Conservation (phyloP, 2,329 filamentous ascomycete species). For the Thermoascus crustaceus region DNA sequence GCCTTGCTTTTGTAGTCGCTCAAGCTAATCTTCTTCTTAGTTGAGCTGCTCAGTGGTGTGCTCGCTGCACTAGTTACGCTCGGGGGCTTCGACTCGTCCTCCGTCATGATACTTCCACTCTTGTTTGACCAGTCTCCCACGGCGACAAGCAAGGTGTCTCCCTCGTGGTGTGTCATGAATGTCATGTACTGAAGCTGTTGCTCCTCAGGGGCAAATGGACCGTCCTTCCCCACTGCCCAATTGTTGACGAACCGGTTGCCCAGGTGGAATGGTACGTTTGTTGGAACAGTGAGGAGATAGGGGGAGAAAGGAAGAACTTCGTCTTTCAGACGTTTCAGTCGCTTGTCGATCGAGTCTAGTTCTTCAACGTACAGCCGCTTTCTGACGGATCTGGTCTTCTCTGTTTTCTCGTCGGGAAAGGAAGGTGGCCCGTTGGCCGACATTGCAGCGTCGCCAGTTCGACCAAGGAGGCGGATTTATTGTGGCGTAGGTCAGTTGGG, state of each 20-base stretch:
- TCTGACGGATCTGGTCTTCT: conserved; percentile 15
- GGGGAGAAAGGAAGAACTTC: conserved; percentile 37
- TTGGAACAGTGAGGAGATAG: conserved; percentile 40
- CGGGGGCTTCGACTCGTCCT: conserved; percentile 29
- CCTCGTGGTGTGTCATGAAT: conserved; percentile 51
- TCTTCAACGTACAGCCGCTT: conserved; percentile 16
- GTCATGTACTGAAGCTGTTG: conserved; percentile 56
- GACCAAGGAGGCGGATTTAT: neutral
- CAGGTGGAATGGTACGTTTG: conserved; percentile 38
- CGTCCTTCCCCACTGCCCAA: conserved; percentile 41
- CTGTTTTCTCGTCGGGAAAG: conserved; percentile 19
- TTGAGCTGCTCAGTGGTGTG: conserved; percentile 33
- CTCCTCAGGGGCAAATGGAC: conserved; percentile 48
- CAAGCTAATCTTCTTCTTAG: conserved; percentile 55
- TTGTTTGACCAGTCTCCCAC: conserved; percentile 48
- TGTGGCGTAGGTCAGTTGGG: no score
- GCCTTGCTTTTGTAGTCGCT: conserved; percentile 54
- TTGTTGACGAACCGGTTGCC: conserved; percentile 36
- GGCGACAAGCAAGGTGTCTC: conserved; percentile 44
- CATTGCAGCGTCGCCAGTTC: conserved; percentile 37
- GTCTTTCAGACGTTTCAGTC: conserved; percentile 33
- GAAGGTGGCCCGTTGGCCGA: conserved; percentile 28
- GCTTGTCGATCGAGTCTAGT: conserved; percentile 25
- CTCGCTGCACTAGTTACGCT: conserved; percentile 28
- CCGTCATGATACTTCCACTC: conserved; percentile 38